phyloP scores from a whole-genome alignment of 164 flowering plant species.

The Magnolia officinalis region DNA sequence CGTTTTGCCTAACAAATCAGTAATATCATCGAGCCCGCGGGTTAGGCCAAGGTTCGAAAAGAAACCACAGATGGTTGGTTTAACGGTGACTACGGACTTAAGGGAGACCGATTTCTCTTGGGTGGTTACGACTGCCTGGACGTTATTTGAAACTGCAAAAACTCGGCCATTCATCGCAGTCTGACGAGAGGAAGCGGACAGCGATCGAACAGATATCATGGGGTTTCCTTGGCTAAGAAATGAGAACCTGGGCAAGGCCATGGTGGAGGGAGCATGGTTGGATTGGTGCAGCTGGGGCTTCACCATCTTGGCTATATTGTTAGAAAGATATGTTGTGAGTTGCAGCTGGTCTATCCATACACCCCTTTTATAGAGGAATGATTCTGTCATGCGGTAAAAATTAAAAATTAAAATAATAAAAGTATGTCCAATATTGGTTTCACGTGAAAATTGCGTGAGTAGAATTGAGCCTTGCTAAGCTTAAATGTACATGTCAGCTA shows the following conservation, averaged over 20 bases:
- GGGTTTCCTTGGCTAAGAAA: background rate
- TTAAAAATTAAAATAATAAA: too few relatives aligned
- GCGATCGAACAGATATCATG: too few relatives aligned
- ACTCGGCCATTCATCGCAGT: background rate
- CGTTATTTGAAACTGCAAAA: background rate
- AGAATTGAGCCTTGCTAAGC: too few relatives aligned
- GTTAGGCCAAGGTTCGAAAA: constrained; percentile 17
- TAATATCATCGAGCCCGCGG: constrained; percentile 21
- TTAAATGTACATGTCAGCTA: too few relatives aligned
- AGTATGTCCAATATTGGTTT: too few relatives aligned
- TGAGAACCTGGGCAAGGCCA: background rate
- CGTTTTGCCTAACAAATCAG: constrained; percentile 37
- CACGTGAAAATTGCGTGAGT: too few relatives aligned
- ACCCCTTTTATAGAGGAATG: background rate
- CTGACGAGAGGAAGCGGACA: background rate
- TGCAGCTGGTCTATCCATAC: background rate
- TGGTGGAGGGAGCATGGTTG: background rate
- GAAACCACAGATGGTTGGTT: constrained; percentile 31
- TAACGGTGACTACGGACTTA: constrained; percentile 36
- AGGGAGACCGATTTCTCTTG: constrained; percentile 10
- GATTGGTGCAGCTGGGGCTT: constrained; percentile 13
- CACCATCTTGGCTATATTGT: constrained; percentile 10
- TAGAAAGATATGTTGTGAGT: background rate
- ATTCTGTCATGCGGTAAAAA: background rate
- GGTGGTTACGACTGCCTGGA: background rate